Evolutionary conservation across 2,329 filamentous ascomycete species (phyloP).

Genomic region (Cryphonectria carpinicola): DNA sequence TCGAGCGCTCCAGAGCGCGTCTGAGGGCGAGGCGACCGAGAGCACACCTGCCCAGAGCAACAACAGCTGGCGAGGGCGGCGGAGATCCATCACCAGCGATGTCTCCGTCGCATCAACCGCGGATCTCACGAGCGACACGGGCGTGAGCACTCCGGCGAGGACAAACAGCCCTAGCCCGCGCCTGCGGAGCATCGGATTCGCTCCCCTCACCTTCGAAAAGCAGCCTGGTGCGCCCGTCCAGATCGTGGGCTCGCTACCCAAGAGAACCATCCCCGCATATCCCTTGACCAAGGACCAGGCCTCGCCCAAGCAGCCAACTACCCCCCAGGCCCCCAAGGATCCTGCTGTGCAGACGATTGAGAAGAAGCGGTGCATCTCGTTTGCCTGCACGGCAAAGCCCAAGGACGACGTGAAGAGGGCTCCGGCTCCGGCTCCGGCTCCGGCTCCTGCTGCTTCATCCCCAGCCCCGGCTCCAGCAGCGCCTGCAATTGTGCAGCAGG

Average conservation of each 20-base stretch:
- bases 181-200: constrained; percentile 61
- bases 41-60: constrained; percentile 40
- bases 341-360: constrained; percentile 65
- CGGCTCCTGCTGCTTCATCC: background rate
- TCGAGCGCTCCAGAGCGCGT: constrained; percentile 73
- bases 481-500: constrained; percentile 12
- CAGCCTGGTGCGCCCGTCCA: constrained; percentile 17
- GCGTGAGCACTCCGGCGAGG: constrained; percentile 85
- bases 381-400: constrained; percentile 77
- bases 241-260: constrained; percentile 27
- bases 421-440: constrained; percentile 25
- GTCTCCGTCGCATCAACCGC: constrained; percentile 81
- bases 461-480: background rate
- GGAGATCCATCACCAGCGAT: constrained; percentile 77
- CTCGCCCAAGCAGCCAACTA: constrained; percentile 33
- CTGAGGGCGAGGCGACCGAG: constrained; percentile 58
- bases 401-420: constrained; percentile 47
- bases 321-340: constrained; percentile 47
- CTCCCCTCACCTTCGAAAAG: constrained; percentile 38
- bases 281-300: constrained; percentile 18
- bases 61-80: constrained; percentile 42
- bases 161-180: constrained; percentile 89
- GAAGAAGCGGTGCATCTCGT: constrained; percentile 89
- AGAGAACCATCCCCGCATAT: constrained; percentile 3
- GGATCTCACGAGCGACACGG: constrained; percentile 93